A percentile compares a stretch with the other conserved stretches of the same genome.
phyloP scores from a whole-genome alignment of 2,329 filamentous ascomycete species.

The Fusarium siculi region DNA sequence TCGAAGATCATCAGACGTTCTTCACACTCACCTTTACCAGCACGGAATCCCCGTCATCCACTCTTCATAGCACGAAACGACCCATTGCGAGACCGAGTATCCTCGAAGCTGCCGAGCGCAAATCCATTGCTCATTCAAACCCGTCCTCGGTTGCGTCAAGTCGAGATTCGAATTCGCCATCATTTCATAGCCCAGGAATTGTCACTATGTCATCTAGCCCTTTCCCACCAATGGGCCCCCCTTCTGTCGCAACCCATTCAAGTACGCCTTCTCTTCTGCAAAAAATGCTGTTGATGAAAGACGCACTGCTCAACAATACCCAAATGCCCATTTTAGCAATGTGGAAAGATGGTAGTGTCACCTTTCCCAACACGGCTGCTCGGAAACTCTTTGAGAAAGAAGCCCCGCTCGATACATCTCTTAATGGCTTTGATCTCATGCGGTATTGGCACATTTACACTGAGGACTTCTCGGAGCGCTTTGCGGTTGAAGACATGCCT shows the following conservation, averaged over 20 bases:
- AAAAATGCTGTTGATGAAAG: conserved; percentile 80
- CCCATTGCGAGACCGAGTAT: conserved; percentile 53
- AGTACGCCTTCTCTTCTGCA: conserved; percentile 73
- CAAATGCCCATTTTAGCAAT: conserved; percentile 80
- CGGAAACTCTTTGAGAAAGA: conserved; percentile 60
- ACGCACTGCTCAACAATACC: conserved; percentile 79
- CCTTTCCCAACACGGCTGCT: conserved; percentile 76
- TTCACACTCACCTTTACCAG: conserved; percentile 81
- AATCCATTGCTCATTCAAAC: conserved; percentile 56
- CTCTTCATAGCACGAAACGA: conserved; percentile 50
- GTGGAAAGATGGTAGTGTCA: conserved; percentile 83
- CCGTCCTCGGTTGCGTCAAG: conserved; percentile 60
- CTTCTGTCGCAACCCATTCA: conserved; percentile 63
- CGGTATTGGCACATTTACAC: conserved; percentile 70
- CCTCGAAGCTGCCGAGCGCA: conserved; percentile 59
- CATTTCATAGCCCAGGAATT: conserved; percentile 62
- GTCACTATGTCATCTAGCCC: conserved; percentile 65
- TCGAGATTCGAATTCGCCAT: conserved; percentile 59
- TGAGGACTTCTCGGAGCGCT: conserved; percentile 70
- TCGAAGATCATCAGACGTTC: conserved; percentile 73
- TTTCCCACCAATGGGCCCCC: conserved; percentile 75
- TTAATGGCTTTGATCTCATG: conserved; percentile 67
- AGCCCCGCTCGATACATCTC: conserved; percentile 52
- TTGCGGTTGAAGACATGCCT: conserved; percentile 71
- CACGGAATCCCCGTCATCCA: conserved; percentile 55